Percentiles rank a stretch among this genome's conserved stretches.
Evolutionary conservation across 108 stramenopile species (phyloP).

Genomic region (Cyclostephanos tholiformis): DNA sequence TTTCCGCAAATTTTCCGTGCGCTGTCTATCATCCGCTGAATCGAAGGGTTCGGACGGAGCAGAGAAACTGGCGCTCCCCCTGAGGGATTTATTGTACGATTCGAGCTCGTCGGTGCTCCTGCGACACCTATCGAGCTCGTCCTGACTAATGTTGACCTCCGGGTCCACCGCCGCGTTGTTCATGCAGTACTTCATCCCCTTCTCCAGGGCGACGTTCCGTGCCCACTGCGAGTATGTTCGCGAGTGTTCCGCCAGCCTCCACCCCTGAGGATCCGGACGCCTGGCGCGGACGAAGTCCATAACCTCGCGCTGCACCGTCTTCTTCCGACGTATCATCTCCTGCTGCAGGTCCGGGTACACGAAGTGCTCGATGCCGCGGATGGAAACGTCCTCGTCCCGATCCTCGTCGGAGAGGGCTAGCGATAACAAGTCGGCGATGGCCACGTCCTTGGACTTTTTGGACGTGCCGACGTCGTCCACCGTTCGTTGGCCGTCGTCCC

Average conservation of each 20-base stretch:
- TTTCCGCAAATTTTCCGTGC: neutral
- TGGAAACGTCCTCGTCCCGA: conserved; percentile 18
- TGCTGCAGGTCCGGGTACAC: conserved; percentile 43
- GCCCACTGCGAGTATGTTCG: conserved; percentile 36
- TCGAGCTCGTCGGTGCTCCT: conserved; percentile 12
- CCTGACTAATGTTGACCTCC: conserved; percentile 4
- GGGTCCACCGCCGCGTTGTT: conserved; percentile 6
- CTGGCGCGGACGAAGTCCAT: conserved; percentile 15
- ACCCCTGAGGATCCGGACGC: conserved; percentile 43
- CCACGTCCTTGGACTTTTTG: conserved; percentile 5
- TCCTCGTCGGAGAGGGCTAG: conserved; percentile 30
- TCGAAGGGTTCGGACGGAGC: neutral
- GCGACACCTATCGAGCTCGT: conserved; percentile 12
- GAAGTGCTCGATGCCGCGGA: conserved; percentile 48
- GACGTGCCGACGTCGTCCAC: conserved; percentile 21
- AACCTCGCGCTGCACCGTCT: conserved; percentile 35
- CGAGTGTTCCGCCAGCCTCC: conserved; percentile 30
- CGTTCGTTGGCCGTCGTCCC: neutral
- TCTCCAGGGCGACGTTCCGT: conserved; percentile 40
- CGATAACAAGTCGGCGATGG: conserved; percentile 1
- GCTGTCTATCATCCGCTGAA: neutral
- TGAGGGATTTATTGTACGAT: neutral
- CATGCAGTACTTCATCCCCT: conserved; percentile 34
- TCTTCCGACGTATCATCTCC: conserved; percentile 48
- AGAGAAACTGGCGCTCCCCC: conserved; percentile 11